These are phyloP conservation scores for Kalaharituber pfeilii DNA, from an alignment of 2,329 filamentous ascomycete genomes.

Conservation along the genomic window DNA sequence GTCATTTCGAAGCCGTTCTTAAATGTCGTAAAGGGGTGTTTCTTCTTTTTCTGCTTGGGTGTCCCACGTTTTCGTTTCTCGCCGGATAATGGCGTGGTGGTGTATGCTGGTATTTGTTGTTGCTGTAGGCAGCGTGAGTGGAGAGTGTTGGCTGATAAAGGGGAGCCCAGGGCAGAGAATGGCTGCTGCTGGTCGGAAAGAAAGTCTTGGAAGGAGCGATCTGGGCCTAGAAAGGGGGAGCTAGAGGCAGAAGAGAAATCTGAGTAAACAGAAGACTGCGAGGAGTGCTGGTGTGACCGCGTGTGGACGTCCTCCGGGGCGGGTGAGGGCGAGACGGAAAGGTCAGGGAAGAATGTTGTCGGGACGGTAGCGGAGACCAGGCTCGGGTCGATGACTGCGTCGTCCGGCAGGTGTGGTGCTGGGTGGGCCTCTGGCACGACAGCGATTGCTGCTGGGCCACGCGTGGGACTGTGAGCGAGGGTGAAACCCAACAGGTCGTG, in stretches of 20 bases:
- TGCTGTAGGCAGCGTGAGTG: background rate
- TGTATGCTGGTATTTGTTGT: background rate
- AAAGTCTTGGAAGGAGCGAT: background rate
- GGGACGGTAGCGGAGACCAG: background rate
- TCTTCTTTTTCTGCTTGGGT: background rate
- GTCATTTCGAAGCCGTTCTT: constrained; percentile 1
- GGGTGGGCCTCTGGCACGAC: background rate
- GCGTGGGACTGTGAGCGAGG: too few relatives aligned
- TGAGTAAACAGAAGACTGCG: background rate
- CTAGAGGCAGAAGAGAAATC: background rate
- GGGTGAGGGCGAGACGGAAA: background rate
- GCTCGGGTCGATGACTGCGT: background rate
- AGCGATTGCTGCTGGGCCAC: background rate
- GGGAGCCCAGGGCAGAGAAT: background rate
- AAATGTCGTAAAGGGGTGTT: background rate
- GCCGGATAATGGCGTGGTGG: background rate
- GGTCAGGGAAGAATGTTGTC: background rate
- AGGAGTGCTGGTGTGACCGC: background rate
- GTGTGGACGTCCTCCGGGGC: background rate
- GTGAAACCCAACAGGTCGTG: too few relatives aligned
- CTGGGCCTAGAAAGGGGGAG: background rate
- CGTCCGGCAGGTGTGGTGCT: background rate
- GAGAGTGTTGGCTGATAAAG: background rate
- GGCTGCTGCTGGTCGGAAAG: background rate
- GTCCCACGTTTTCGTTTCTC: background rate